Conservation (phyloP, 768 basidiomycete genomes). For the Russula foetens region DNA sequence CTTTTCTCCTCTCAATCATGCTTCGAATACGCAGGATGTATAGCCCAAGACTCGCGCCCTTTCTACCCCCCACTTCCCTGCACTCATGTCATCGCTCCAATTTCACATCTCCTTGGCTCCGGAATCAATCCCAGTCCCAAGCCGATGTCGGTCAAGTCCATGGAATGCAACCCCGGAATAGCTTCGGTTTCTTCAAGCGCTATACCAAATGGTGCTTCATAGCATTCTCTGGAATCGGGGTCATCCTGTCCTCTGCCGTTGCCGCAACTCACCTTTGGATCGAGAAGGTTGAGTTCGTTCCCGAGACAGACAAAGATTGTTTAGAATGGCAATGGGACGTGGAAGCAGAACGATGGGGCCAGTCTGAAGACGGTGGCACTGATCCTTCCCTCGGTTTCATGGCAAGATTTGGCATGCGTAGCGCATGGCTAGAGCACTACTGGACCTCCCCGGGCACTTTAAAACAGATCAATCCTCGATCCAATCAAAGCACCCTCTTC, state of each 20-base stretch:
- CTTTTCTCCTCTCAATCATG: background rate
- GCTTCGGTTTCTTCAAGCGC: constrained; percentile 38
- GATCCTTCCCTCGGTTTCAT: constrained; percentile 57
- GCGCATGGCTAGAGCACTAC: constrained; percentile 64
- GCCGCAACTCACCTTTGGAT: constrained; percentile 57
- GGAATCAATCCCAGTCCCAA: background rate
- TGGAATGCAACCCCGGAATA: constrained; percentile 30
- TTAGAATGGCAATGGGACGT: constrained; percentile 61
- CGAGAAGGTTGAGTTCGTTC: constrained; percentile 43
- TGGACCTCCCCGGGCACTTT: constrained; percentile 35
- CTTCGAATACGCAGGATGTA: background rate
- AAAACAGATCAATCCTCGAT: background rate
- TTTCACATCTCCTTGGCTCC: constrained; percentile 8
- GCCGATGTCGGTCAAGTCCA: constrained; percentile 29
- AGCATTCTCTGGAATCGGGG: constrained; percentile 35
- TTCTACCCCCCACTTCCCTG: background rate
- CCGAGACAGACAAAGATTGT: constrained; percentile 44
- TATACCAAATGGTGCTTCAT: constrained; percentile 44
- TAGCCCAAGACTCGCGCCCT: background rate
- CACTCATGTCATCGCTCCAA: background rate
- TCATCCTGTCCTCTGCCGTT: constrained; percentile 40
- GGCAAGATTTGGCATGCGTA: constrained; percentile 53
- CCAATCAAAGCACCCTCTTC: background rate
- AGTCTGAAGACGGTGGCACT: constrained; percentile 47
- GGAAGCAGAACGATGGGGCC: constrained; percentile 56